Evolutionary conservation across 2,329 filamentous ascomycete genomes (phyloP).

Genomic region (Botrytis deweyae): DNA sequence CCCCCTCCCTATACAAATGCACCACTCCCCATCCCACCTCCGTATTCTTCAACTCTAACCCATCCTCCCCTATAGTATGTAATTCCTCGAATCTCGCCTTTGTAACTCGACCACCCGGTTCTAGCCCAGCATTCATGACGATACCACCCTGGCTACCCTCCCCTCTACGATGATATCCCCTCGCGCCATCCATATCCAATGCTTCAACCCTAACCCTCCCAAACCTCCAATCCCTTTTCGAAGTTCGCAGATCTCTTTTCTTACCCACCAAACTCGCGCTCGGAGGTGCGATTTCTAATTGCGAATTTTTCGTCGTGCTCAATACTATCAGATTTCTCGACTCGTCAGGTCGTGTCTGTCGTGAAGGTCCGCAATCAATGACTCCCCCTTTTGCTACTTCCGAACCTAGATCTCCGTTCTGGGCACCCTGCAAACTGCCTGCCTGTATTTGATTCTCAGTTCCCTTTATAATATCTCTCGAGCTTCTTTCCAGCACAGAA

Average conservation of each 20-base stretch:
- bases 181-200: conserved; percentile 63
- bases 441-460: background rate
- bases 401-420: too few species aligned
- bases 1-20: conserved; percentile 84
- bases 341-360: conserved; percentile 5
- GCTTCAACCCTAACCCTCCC: conserved; percentile 76
- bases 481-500: conserved; percentile 24
- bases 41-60: conserved; percentile 64
- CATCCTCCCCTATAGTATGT: background rate
- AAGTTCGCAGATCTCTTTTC: conserved; percentile 42
- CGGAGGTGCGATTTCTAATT: conserved; percentile 27
- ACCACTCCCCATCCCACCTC: conserved; percentile 90
- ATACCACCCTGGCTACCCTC: conserved; percentile 34
- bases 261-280: conserved; percentile 39
- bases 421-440: background rate
- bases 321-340: conserved; percentile 7
- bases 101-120: conserved; percentile 62
- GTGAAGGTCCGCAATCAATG: conserved; percentile 41
- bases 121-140: conserved; percentile 36
- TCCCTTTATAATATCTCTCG: background rate
- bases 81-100: conserved; percentile 75
- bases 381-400: conserved; percentile 16
- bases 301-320: conserved; percentile 27
- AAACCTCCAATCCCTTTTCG: conserved; percentile 74
- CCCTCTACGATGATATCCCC: conserved; percentile 49